phyloP scores from a whole-genome alignment of 495 filamentous ascomycete species.

The Oidiodendron maius region DNA sequence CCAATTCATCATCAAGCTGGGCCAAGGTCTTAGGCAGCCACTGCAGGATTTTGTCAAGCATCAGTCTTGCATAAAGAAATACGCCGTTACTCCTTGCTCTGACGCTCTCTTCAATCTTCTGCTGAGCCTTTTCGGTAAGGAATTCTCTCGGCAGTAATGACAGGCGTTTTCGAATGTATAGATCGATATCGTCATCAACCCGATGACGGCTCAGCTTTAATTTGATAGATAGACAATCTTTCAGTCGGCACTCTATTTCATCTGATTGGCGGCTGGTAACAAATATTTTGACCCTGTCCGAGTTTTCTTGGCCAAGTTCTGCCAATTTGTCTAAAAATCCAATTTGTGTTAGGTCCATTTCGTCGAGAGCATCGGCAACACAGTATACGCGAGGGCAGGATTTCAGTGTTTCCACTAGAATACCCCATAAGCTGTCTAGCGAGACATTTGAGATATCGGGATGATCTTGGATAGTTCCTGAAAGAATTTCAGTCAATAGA shows the following conservation, averaged over 20 bases:
- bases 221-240: not conserved
- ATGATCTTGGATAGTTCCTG: too few species aligned
- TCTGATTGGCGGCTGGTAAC: slow-evolving; percentile 12
- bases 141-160: too few species aligned
- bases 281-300: slow-evolving; percentile 4
- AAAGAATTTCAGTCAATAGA: too few species aligned
- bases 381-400: slow-evolving; percentile 33
- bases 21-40: too few species aligned
- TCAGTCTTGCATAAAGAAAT: slow-evolving; percentile 43
- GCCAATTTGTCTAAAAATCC: slow-evolving; percentile 1
- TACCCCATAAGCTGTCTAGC: slow-evolving; percentile 9
- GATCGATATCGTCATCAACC: slow-evolving; percentile 13
- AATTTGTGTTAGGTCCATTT: slow-evolving; percentile 24
- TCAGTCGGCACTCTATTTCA: not conserved
- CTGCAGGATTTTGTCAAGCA: slow-evolving; percentile 30
- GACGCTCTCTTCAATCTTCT: too few species aligned
- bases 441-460: too few species aligned
- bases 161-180: slow-evolving; percentile 10
- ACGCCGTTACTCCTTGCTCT: slow-evolving; percentile 23
- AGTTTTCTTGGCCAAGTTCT: not conserved
- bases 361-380: slow-evolving; percentile 44
- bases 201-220: not conserved
- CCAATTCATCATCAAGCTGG: slow-evolving; percentile 13
- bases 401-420: slow-evolving; percentile 22
- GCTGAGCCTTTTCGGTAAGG: too few species aligned